Evolutionary conservation across 495 filamentous ascomycete species (phyloP).

Genomic region (Achaetomiella virescens): DNA sequence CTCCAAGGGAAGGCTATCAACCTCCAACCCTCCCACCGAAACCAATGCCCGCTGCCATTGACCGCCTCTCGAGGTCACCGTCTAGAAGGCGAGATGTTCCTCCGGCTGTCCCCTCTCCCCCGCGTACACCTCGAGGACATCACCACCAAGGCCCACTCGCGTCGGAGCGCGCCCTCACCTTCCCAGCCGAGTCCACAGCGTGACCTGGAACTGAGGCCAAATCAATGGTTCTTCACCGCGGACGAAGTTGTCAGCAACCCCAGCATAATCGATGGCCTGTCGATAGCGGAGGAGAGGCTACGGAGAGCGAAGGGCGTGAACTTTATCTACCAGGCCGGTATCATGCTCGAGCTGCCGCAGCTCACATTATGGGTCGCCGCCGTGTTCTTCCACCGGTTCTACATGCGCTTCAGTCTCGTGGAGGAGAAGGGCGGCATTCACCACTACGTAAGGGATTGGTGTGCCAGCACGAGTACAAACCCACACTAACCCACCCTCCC

Average conservation of each 20-base stretch:
- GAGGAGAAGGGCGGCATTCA: conserved; percentile 65
- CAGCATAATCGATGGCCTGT: conserved; percentile 75
- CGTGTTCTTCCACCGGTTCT: conserved; percentile 90
- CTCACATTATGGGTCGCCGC: conserved; percentile 86
- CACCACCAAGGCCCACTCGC: conserved; percentile 44
- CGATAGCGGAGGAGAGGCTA: conserved; percentile 65
- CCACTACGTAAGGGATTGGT: conserved; percentile 60
- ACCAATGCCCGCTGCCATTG: conserved; percentile 31
- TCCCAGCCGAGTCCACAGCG: conserved; percentile 30
- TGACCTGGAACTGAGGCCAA: conserved; percentile 27
- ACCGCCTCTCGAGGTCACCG: conserved; percentile 40
- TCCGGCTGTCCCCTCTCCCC: conserved; percentile 50
- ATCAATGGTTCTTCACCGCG: conserved; percentile 85
- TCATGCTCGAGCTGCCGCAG: conserved; percentile 87
- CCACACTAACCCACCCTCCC: neutral
- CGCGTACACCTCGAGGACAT: conserved; percentile 41
- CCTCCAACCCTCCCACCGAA: conserved; percentile 35
- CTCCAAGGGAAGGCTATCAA: conserved; percentile 41
- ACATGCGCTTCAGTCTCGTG: conserved; percentile 79
- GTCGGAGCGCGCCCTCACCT: conserved; percentile 36
- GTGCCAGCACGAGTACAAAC: neutral
- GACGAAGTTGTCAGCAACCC: conserved; percentile 77
- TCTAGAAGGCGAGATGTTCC: conserved; percentile 44
- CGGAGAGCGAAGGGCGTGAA: conserved; percentile 85
- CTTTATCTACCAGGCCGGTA: conserved; percentile 91